Evolutionary conservation across 257 asterid species (phyloP).

Genomic region (Avicennia marina): DNA sequence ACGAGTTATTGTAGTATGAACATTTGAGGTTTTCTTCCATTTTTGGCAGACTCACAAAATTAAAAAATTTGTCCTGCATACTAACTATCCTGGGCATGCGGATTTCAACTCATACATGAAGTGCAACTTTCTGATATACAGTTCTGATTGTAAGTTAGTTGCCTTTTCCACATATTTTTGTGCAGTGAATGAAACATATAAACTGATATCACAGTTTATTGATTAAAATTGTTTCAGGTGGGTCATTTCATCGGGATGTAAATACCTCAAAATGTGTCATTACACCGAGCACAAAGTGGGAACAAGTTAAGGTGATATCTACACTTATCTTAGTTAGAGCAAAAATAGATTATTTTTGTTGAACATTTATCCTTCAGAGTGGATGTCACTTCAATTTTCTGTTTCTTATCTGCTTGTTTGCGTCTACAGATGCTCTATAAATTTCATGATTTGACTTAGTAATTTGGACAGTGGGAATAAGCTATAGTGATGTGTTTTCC

Average conservation of each 20-base stretch:
- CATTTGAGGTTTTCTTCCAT: background rate
- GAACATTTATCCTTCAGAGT: too few relatives aligned
- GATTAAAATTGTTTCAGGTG: slow-evolving; percentile 18
- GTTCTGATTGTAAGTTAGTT: slow-evolving; percentile 44
- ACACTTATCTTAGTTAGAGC: too few relatives aligned
- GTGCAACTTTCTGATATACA: slow-evolving; percentile 64
- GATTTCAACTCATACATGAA: slow-evolving; percentile 85
- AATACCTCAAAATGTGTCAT: slow-evolving; percentile 36
- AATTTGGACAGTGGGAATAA: too few relatives aligned
- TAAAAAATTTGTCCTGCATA: slow-evolving; percentile 77
- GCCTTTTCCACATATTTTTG: background rate
- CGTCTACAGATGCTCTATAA: too few relatives aligned
- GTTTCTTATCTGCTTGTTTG: too few relatives aligned
- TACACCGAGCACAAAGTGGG: slow-evolving; percentile 77
- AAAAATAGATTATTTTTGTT: too few relatives aligned
- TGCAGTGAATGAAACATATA: background rate
- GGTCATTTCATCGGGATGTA: slow-evolving; percentile 40
- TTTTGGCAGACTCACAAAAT: slow-evolving; percentile 62
- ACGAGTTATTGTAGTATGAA: background rate
- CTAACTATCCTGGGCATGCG: slow-evolving; percentile 89
- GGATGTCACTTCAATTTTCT: too few relatives aligned
- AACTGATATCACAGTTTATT: slow-evolving; percentile 20
- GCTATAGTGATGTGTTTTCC: too few relatives aligned
- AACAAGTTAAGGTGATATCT: slow-evolving; percentile 64
- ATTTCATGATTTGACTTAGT: too few relatives aligned